phyloP scores from a whole-genome alignment of 2,329 filamentous ascomycete species.

The Fusarium penzigii region DNA sequence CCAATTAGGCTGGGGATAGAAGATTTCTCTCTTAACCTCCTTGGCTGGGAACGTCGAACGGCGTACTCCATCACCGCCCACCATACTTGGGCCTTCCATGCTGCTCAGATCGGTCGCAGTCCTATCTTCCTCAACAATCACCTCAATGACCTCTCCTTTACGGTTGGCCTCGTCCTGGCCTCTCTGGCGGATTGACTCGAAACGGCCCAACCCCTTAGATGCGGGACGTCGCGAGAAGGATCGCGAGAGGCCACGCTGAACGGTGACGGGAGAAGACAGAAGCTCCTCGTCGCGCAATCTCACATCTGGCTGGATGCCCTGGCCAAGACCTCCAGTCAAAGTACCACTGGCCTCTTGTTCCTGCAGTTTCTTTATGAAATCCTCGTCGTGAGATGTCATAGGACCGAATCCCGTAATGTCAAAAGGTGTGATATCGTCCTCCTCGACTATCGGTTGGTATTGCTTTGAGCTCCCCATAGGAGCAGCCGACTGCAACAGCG shows the following conservation, averaged over 20 bases:
- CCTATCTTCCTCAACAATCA: constrained; percentile 47
- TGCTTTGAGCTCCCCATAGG: constrained; percentile 39
- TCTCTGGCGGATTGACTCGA: constrained; percentile 48
- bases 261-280: constrained; percentile 37
- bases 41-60: constrained; percentile 41
- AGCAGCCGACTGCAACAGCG: constrained; percentile 43
- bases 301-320: constrained; percentile 50
- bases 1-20: constrained; percentile 67
- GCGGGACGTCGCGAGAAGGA: constrained; percentile 42
- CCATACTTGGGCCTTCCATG: constrained; percentile 45
- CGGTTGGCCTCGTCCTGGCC: constrained; percentile 62
- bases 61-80: constrained; percentile 33
- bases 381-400: constrained; percentile 44
- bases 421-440: constrained; percentile 39
- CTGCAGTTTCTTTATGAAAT: constrained; percentile 47
- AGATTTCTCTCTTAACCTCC: constrained; percentile 47
- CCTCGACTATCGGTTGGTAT: constrained; percentile 34
- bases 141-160: constrained; percentile 59
- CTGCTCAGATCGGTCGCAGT: constrained; percentile 53
- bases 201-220: constrained; percentile 28
- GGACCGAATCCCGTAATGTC: constrained; percentile 51
- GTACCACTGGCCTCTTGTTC: constrained; percentile 55
- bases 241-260: constrained; percentile 39
- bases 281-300: constrained; percentile 54
- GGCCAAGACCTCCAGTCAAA: constrained; percentile 60